phyloP scores from a whole-genome alignment of 345 rosid species.

The Punica granatum region DNA sequence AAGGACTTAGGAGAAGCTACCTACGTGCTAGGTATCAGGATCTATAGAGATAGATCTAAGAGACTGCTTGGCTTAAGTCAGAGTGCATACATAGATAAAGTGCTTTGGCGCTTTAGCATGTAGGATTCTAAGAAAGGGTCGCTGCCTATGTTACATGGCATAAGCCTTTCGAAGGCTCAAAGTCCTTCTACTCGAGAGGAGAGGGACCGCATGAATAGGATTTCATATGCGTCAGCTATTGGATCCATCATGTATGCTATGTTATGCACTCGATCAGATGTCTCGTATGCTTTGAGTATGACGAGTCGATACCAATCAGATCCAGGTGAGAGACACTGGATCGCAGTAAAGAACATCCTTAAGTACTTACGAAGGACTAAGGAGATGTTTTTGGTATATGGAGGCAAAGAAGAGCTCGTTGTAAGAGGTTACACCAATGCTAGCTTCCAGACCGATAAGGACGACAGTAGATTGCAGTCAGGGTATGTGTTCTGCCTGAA shows the following conservation, averaged over 20 bases:
- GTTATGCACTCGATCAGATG: not conserved
- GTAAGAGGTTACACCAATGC: not conserved
- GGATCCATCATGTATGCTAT: too few relatives aligned
- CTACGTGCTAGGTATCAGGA: not conserved
- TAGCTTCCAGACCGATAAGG: not conserved
- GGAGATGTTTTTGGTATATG: not conserved
- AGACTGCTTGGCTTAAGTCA: not conserved
- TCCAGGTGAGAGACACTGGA: not conserved
- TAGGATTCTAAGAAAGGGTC: not conserved
- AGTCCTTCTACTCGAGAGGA: not conserved
- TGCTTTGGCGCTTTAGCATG: not conserved
- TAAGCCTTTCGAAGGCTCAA: not conserved
- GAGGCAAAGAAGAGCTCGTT: not conserved
- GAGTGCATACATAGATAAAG: not conserved
- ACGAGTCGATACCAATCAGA: not conserved
- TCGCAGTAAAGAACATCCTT: not conserved
- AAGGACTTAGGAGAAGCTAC: not conserved
- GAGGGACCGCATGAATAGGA: not conserved
- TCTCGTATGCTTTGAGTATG: not conserved
- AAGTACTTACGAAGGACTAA: not conserved
- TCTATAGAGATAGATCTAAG: conserved; percentile 3
- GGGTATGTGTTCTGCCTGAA: not conserved
- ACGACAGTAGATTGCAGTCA: not conserved
- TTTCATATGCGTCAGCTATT: too few relatives aligned
- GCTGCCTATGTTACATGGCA: not conserved